phyloP scores from a whole-genome alignment of 2,329 filamentous ascomycete species.

The Penicillium sp. region DNA sequence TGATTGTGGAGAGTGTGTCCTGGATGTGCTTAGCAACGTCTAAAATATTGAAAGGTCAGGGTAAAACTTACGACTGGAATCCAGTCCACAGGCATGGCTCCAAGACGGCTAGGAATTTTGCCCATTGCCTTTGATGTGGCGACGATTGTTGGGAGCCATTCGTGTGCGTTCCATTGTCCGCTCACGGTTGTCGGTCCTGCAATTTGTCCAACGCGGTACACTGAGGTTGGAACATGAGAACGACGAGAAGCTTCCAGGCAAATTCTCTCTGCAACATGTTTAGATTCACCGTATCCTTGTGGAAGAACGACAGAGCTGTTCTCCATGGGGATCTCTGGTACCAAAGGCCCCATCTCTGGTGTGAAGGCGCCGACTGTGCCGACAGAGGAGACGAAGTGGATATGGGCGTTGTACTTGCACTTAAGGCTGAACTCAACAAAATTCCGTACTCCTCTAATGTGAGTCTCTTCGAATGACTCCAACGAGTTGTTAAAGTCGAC shows the following conservation, averaged over 20 bases:
- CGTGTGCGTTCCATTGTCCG: constrained; percentile 58
- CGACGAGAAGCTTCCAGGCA: constrained; percentile 35
- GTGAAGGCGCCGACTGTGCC: constrained; percentile 27
- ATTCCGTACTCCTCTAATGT: constrained; percentile 31
- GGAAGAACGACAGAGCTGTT: constrained; percentile 30
- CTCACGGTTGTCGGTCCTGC: constrained; percentile 30
- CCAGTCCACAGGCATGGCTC: constrained; percentile 54
- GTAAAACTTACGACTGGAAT: constrained; percentile 19
- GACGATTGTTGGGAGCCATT: constrained; percentile 57
- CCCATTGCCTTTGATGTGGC: constrained; percentile 54
- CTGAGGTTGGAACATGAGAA: constrained; percentile 20
- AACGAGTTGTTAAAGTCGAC: constrained; percentile 40
- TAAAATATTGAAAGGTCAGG: background rate
- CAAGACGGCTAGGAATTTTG: constrained; percentile 50
- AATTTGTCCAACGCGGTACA: constrained; percentile 38
- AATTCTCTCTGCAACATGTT: constrained; percentile 46
- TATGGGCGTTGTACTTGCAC: constrained; percentile 21
- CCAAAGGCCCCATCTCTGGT: constrained; percentile 25
- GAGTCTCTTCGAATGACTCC: constrained; percentile 34
- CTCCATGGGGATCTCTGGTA: constrained; percentile 26
- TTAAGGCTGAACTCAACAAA: constrained; percentile 30
- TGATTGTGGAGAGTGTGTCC: constrained; percentile 43
- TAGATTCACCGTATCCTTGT: constrained; percentile 40
- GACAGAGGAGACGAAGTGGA: constrained; percentile 35
- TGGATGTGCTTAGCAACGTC: constrained; percentile 12